Base-by-base conservation (phyloP, 805 yeast species). In the Suhomyces sp. region DNA sequence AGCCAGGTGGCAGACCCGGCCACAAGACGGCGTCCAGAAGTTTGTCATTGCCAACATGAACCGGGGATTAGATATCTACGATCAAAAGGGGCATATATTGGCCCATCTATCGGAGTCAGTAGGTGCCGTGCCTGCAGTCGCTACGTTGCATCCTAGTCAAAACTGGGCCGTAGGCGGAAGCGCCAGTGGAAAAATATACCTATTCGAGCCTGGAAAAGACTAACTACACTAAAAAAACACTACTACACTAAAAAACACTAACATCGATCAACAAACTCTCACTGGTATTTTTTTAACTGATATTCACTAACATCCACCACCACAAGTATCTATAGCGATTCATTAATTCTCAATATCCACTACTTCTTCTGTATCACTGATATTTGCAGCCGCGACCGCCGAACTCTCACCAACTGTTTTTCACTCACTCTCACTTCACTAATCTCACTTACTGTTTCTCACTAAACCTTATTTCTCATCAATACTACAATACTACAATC, bases 131-230 rank as follows among this genome's bases (percentile, higher is more conserved):
- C 98, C 99, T 0, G 97, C 98, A 0, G 97, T 88, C 1, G 78
- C 85, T 13, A 75, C 81, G 13, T 80, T 93, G 72, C 98, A 94
- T 65, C 96, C 92, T 1, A 80, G 88, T 0, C 79, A 85, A 60
- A 90, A 93, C 66, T 91, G 97, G 97, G 69, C 87, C 4, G 91
- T 82, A 3, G 99, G 99, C 1, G 98, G 97, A 8, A 88, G 92
- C 53, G 94, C 97, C 19, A 88, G 96, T 61, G 98, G 98, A 6
- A 92, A 92, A 62, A 84, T 85, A 0, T 89, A 86, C 63, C 65
- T 89, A 48, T 88, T 78, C 63, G 69, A 68, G 71, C 5, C 29
- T 1, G 29, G 29, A 27, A 13, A 37, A 8, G 9, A 37, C 22
- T 31, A 31, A 31, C 8, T 29, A 5, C n/a, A 13, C 6, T 5